Evolutionary conservation across 2,329 filamentous ascomycete species (phyloP), one percentile per base, ranked within the genome.

Genomic region (Penicillium hesseltinei): DNA sequence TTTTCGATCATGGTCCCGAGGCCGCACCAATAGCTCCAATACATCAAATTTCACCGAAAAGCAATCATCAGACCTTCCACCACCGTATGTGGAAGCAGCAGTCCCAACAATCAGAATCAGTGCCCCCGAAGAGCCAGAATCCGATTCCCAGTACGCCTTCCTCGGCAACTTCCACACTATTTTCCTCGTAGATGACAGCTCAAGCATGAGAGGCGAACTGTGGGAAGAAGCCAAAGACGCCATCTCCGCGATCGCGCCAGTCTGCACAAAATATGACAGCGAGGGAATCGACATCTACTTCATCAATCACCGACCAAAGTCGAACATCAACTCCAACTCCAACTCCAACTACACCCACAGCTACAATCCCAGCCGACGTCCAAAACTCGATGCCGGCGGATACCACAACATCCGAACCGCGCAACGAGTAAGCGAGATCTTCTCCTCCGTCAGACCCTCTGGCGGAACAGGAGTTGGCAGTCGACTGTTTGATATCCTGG

Each of bases 201-300:
- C 86, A 5, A 92, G 88, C 66, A 97, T 97, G 93, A 78, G 80
- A 1, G 90, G 88, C 17, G 70, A 78, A n/a, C 83, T 82, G 23
- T 97, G 93, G 93, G 73, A 77, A 13, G 90, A 97, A 73, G 90
- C 90, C 0, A 77, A 82, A 27, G 78, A 82, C 9, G 90, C 89
- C 1, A 82, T 97, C 2, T 77, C 82, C 33, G 81, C 85, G 47
- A 92, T 97, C 68, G 84, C 91, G 0, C 91, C 91, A 0, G 88
- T 96, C 68, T 95, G 92, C 76, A 90, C 90, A 1, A 72, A 79
- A 4, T 87, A 90, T 72, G 93, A 97, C 71, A 76, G 80, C 0
- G 90, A 97, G 73, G 93, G 93, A 23, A 87, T 97, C 64, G 93
- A 97, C 70, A 80, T 97, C 62, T 92, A 90, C 81, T 97, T 97